Evolutionary conservation across 2,329 filamentous ascomycete species (phyloP), one percentile per base, ranked within the genome.

Genomic region (Pseudogymnoascus sp.): DNA sequence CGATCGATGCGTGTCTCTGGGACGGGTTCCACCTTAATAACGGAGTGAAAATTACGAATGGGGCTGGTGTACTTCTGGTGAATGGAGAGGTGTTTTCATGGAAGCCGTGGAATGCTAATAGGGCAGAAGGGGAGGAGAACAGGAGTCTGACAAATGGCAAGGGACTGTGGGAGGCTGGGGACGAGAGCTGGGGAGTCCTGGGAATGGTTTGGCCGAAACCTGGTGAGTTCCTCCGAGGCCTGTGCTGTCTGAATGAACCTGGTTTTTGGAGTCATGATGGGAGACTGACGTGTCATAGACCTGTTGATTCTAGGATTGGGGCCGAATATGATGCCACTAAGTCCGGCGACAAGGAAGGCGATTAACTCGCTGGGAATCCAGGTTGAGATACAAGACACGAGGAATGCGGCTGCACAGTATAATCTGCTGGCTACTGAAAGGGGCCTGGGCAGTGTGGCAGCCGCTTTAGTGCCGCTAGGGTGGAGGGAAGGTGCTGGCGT

Each of bases 341-440:
- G 89, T 62, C 89, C 90, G 0, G 81, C 85, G 68, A 90, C 91
- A 45, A 86, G 88, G 68, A 81, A 80, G 63, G 81, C 86, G 68
- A 85, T 99, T 63, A 88, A 87, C 65, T 82, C 83, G 31, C 75
- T 97, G 43, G 94, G 94, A 0, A 89, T 97, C 68, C 81, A 91
- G 63, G 81, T 97, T 4, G 94, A 99, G 71, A 82, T 97, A 3
- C 83, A 93, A 71, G 94, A 97, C 76, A 97, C 94, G 33, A 81
- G 91, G 66, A 97, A 97, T 75, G 94, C 94, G 7, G 91, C 93
- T 1, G 89, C 92, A 35, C 92, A 97, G 74, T 99, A 94, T 75
- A 99, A 99, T 72, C 74, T 99, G 70, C 78, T 99, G 62, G 93
- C 92, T n/a, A 97, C 92, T 16, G 94, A 99, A 78, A 81, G 94